A percentile compares a stretch with the other conserved stretches of the same genome.
phyloP scores from a whole-genome alignment of 2,329 filamentous ascomycete species.

The Verticillium zaregamsianum region DNA sequence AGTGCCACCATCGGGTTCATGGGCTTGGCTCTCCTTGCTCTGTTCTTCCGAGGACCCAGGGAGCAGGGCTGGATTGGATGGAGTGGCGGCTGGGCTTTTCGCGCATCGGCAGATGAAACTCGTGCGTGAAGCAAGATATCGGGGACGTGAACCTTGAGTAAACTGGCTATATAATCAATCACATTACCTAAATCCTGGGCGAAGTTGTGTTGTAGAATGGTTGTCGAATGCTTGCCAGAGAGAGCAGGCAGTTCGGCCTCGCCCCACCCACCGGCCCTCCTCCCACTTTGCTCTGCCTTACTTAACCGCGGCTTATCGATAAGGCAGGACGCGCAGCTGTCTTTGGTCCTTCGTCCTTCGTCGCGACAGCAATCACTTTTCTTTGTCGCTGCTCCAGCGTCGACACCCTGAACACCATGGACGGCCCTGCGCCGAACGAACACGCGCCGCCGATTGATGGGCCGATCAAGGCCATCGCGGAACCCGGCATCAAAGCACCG shows the following conservation, averaged over 20 bases:
- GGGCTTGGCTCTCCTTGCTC: slow-evolving; percentile 14
- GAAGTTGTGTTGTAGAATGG: no score
- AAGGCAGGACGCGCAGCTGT: background rate
- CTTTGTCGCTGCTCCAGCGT: background rate
- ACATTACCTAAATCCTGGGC: no score
- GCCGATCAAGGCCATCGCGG: slow-evolving; percentile 47
- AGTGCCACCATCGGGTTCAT: slow-evolving; percentile 1
- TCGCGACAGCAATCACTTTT: slow-evolving; percentile 7
- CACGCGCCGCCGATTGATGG: slow-evolving; percentile 16
- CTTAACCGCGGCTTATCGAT: background rate
- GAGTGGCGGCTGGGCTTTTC: slow-evolving; percentile 21
- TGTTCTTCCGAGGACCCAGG: slow-evolving; percentile 21
- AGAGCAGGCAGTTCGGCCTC: no score
- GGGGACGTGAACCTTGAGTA: no score
- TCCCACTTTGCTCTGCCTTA: background rate
- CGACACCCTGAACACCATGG: slow-evolving; percentile 9
- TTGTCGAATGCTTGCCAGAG: no score
- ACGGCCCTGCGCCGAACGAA: slow-evolving; percentile 7
- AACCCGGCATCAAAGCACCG: slow-evolving; percentile 61
- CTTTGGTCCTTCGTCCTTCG: slow-evolving; percentile 4
- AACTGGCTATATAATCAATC: no score
- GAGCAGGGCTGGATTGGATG: slow-evolving; percentile 27
- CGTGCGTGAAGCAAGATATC: no score
- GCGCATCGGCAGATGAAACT: slow-evolving; percentile 15
- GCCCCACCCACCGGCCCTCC: no score